Base-by-base conservation (phyloP, 352 stramenopile species). In the Phytophthora ramorum region DNA sequence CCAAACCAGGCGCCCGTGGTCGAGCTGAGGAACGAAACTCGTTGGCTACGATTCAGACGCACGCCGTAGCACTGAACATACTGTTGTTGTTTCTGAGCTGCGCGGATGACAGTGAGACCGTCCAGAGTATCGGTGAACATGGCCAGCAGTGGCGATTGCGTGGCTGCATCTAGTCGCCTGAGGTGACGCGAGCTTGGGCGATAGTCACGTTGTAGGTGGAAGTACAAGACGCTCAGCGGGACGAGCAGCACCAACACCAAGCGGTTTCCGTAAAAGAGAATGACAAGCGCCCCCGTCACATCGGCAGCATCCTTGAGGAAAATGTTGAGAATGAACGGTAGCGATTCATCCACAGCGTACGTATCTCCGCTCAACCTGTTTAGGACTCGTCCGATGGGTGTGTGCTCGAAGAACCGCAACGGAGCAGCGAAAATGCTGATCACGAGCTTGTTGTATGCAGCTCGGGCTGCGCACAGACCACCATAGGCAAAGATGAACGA, bases 291-390 rank as follows among this genome's bases (percentile, higher is more conserved):
- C 0, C 88, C 90, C 4, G 82, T 20, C 6, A 97, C 73, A 10
- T 92, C 86, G 1, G 85, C 78, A 12, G 83, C 63, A 63, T 97
- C 88, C 35, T 90, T 92, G 12, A 97, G 63, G 47, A 95, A 94
- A 35, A 96, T 85, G 58, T 97, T 97, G 49, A 97, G 74, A 43
- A 89, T 88, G 49, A 97, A 97, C 7, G 92, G 91, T 13, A 97
- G 67, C 14, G 85, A 92, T 60, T 96, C 87, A 66, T 97, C 90
- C 7, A 97, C 76, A 3, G 79, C 71, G 52, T 95, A 97, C 8
- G 85, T 93, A 48, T 96, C 86, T 7, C 85, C 81, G 22, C 85
- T 92, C n/a, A 95, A 55, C 9, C 88, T 74, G 30, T 96, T 96
- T 2, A 94, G 64, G 35, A 96, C 80, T 13, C 85, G 85, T 0